Base-by-base conservation (phyloP, 768 basidiomycete species). In the Kondoa subrosea region DNA sequence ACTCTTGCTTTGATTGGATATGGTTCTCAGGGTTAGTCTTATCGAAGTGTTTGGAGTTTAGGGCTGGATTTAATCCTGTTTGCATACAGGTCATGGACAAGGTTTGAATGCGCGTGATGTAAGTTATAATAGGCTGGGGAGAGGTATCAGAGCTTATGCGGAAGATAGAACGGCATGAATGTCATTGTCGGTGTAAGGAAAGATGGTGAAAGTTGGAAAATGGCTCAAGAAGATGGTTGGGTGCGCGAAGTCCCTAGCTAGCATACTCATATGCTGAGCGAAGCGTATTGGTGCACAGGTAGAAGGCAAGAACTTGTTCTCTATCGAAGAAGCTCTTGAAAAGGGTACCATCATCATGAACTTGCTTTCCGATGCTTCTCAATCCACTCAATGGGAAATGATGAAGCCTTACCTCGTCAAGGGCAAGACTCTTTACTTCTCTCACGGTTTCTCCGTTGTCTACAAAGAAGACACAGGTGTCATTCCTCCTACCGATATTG, bases 351-450 rank as follows among this genome's bases (percentile, higher is more conserved):
- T 97, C 83, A 88, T 99, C 84, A 99, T 99, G 95, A 97, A 99
- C 84, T 82, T 99, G 66, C 85, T 99, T 73, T 97, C 93, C 58
- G 95, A 99, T 75, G 95, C 95, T 62, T 95, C 93, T n/a, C 95
- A 99, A 81, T 91, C 89, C 16, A 84, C 87, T 78, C 96, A 92
- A 32, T 99, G 95, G 95, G 81, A 87, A 50, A 80, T 82, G 65
- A 73, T 99, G 74, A 86, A 85, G 57, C 93, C 95, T 66, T 85
- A 96, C 76, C 92, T 97, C 82, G 97, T 91, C 79, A 90, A 92
- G 84, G 95, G 89, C 81, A 97, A 99, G 84, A 99, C 95, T n/a
- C 87, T 99, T 71, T 99, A 99, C 86, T 99, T 99, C 83, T 91
- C 93, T 3, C 95, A 99, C 78, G 95, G 95, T 75, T 99, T 99